Conservation (phyloP, 768 basidiomycete species). For the Leccinum ochraceum region DNA sequence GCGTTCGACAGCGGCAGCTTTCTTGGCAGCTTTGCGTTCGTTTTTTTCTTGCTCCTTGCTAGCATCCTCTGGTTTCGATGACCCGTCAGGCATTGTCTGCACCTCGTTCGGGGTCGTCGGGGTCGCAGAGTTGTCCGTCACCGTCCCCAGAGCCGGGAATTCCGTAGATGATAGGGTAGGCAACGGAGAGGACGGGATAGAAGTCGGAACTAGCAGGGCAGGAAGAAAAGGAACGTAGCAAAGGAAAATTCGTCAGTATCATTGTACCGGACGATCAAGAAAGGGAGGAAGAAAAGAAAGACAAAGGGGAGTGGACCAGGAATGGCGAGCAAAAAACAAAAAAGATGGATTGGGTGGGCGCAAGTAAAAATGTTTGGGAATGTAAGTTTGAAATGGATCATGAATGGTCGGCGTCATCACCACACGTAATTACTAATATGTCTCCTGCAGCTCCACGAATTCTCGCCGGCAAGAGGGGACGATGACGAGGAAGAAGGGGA, state of each 20-base stretch:
- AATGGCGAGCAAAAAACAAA: constrained; percentile 16
- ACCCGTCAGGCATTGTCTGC: constrained; percentile 14
- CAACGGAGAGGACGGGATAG: constrained; percentile 41
- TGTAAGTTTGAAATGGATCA: constrained; percentile 12
- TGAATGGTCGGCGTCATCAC: constrained; percentile 24
- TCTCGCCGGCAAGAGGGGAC: constrained; percentile 27
- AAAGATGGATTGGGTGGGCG: constrained; percentile 5
- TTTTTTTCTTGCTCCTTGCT: constrained; percentile 54
- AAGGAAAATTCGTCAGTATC: constrained; percentile 43
- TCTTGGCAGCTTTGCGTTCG: constrained; percentile 65
- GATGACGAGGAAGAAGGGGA: constrained; percentile 27
- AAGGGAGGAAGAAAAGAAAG: constrained; percentile 40
- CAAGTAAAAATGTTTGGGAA: constrained; percentile 10
- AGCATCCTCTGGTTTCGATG: constrained; percentile 35
- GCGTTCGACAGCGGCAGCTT: constrained; percentile 61
- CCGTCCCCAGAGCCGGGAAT: constrained; percentile 64
- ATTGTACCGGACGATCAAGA: constrained; percentile 42
- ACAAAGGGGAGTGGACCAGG: constrained; percentile 41
- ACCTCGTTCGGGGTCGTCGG: constrained; percentile 24
- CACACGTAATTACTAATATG: constrained; percentile 19
- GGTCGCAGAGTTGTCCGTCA: constrained; percentile 12
- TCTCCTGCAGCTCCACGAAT: constrained; percentile 31
- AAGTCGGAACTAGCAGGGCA: constrained; percentile 36
- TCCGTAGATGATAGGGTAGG: constrained; percentile 64
- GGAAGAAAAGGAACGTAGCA: constrained; percentile 22